Percentiles rank a stretch among this genome's conserved stretches.
These are phyloP conservation scores for Cyberlindnera veronae DNA, from an alignment of 805 yeast genomes.

Conservation along the genomic window DNA sequence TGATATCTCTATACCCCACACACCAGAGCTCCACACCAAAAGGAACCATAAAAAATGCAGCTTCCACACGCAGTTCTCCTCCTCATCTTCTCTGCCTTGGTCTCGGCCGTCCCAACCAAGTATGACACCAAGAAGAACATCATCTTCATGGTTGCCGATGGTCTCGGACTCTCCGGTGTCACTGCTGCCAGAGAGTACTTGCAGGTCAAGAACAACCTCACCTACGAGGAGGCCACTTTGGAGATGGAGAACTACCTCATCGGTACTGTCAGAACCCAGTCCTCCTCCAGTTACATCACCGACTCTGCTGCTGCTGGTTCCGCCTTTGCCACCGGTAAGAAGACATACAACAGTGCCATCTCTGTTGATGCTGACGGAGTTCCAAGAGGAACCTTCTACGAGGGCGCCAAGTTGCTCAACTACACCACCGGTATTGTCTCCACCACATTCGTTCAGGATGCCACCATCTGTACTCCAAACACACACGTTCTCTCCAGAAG, in stretches of 20 bases:
- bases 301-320: slow-evolving; percentile 98
- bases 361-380: slow-evolving; percentile 65
- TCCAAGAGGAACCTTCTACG: slow-evolving; percentile 85
- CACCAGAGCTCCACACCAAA: not conserved
- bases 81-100: slow-evolving; percentile 22
- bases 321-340: slow-evolving; percentile 78
- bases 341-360: slow-evolving; percentile 87
- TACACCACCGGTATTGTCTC: slow-evolving; percentile 85
- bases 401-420: slow-evolving; percentile 79
- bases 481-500: slow-evolving; percentile 70
- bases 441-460: slow-evolving; percentile 88
- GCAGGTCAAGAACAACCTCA: slow-evolving; percentile 48
- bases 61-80: slow-evolving; percentile 23
- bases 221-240: slow-evolving; percentile 53
- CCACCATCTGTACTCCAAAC: slow-evolving; percentile 88
- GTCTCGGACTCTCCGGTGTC: slow-evolving; percentile 86
- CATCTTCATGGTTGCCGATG: slow-evolving; percentile 87
- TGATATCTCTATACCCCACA: not conserved
- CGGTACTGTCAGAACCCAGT: slow-evolving; percentile 84
- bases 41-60: slow-evolving; percentile 14
- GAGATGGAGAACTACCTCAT: slow-evolving; percentile 63
- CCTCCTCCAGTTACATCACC: slow-evolving; percentile 70
- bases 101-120: slow-evolving; percentile 25
- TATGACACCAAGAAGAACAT: slow-evolving; percentile 57
- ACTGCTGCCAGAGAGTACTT: slow-evolving; percentile 73